Evolutionary conservation across 306 rosid species (phyloP), one percentile per base, ranked within the genome.

Genomic region (Trifolium fragiferum): DNA sequence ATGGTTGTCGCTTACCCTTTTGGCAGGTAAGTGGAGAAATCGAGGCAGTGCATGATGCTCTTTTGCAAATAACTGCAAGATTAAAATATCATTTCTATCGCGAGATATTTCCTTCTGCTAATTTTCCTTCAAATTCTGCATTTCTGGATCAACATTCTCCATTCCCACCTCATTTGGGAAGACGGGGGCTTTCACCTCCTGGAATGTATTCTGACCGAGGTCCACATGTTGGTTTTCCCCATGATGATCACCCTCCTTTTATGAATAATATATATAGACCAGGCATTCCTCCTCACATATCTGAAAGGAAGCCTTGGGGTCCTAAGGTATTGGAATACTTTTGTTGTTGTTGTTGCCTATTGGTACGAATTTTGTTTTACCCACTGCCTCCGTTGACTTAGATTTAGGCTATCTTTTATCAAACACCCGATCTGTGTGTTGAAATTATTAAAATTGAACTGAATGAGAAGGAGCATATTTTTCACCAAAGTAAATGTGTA

Each of bases 281-380:
- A 35, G 96, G 91, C 72, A 80, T 81, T 73, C 90, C 83, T 51
- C 83, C 86, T 33, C 86, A 82, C 76, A 30, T 86, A 46, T 82
- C 96, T 19, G 93, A 92, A 77, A 89, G 98, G 86, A 90, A 85
- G 81, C 92, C 89, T 55, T 95, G 99, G 98, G 94, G 85, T 50
- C 85, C 95, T 76, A 96, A 85, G 97, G 99, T 95, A 87, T 74
- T 69, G 71, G 54, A 75, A 63, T 71, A 8, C 38, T 30, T 14
- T 51, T 49, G 6, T 62, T 40, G 3, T 38, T 79, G n/a, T 35
- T 62, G 3, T 43, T 58, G 80, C 14, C 16, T 76, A 12, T 33
- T 61, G 20, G 37, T 69, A 27, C 55, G 67, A 15, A 14, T 38
- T 53, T 63, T 76, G 59, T 58, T 54, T 32, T 71, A 66, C 55